Evolutionary conservation across 1,139 yeast genomes (phyloP).

Genomic region (Geotrichum phurueaensis): DNA sequence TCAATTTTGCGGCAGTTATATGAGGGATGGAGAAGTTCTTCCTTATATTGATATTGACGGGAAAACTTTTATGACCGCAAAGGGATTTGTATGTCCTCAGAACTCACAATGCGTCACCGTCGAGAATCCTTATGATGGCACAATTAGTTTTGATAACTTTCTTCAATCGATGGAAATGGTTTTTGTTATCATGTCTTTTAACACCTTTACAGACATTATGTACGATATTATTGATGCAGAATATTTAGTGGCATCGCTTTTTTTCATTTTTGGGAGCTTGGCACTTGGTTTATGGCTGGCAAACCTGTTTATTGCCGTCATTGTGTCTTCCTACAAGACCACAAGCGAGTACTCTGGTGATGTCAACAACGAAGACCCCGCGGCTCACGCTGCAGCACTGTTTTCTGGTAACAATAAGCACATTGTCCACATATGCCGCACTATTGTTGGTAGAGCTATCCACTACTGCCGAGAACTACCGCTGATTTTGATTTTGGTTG

Average conservation of each 20-base stretch:
- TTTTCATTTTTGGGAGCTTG: conserved; percentile 67
- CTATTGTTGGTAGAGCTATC: conserved; percentile 23
- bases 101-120: conserved; percentile 65
- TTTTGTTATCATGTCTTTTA: conserved; percentile 82
- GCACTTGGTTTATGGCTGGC: conserved; percentile 80
- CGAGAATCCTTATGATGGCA: conserved; percentile 66
- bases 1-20: conserved; percentile 79
- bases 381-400: background rate
- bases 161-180: conserved; percentile 77
- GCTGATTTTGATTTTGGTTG: conserved; percentile 44
- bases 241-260: conserved; percentile 67
- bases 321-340: conserved; percentile 62
- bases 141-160: conserved; percentile 79
- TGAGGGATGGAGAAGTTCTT: conserved; percentile 39
- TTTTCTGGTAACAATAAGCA: conserved; percentile 16
- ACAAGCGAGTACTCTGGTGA: conserved; percentile 29
- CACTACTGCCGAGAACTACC: conserved; percentile 38
- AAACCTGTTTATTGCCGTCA: conserved; percentile 79
- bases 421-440: conserved; percentile 20
- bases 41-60: conserved; percentile 58
- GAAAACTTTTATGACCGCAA: conserved; percentile 41
- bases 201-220: conserved; percentile 89
- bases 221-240: conserved; percentile 81
- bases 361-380: conserved; percentile 14
- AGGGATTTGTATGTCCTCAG: conserved; percentile 79